These are phyloP conservation scores for Arthrobotrys conoides DNA, from an alignment of 2,329 filamentous ascomycete species.

Conservation along the genomic window DNA sequence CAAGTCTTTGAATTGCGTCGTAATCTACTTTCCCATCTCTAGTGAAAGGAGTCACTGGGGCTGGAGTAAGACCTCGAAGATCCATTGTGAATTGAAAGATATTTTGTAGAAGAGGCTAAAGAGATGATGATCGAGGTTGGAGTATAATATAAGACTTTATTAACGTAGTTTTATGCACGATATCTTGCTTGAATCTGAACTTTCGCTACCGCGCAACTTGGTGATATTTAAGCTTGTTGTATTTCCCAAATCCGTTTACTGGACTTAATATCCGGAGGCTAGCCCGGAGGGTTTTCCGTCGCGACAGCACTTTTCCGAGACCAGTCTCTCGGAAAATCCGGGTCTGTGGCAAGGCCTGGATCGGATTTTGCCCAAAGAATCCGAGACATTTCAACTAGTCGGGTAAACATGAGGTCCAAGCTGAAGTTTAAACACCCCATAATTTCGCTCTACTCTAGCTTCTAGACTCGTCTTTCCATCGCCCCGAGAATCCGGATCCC, in stretches of 20 bases:
- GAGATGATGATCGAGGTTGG: no score
- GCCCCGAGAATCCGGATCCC: conserved; percentile 20
- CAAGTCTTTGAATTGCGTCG: conserved; percentile 71
- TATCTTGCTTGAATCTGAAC: neutral
- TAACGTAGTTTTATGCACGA: no score
- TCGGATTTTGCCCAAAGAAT: neutral
- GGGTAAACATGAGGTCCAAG: neutral
- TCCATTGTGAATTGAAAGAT: conserved; percentile 66
- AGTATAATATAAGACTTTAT: no score
- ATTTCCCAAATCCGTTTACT: neutral
- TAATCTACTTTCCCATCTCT: conserved; percentile 70
- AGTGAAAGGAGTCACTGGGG: conserved; percentile 72
- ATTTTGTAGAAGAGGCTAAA: neutral
- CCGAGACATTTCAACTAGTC: conserved; percentile 21
- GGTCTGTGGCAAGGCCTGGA: neutral
- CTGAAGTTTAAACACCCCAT: neutral
- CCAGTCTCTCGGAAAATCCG: no score
- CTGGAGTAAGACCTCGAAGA: conserved; percentile 70
- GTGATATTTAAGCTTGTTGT: conserved; percentile 8
- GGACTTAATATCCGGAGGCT: conserved; percentile 4
- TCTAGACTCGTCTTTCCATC: neutral
- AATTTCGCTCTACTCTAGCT: neutral
- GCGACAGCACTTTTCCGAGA: neutral
- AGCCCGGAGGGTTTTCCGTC: conserved; percentile 34
- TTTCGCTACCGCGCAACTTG: neutral